Evolutionary conservation across 305 asterid species (phyloP), one percentile per base, ranked within the genome.

Genomic region (Fraxinus latifolia): DNA sequence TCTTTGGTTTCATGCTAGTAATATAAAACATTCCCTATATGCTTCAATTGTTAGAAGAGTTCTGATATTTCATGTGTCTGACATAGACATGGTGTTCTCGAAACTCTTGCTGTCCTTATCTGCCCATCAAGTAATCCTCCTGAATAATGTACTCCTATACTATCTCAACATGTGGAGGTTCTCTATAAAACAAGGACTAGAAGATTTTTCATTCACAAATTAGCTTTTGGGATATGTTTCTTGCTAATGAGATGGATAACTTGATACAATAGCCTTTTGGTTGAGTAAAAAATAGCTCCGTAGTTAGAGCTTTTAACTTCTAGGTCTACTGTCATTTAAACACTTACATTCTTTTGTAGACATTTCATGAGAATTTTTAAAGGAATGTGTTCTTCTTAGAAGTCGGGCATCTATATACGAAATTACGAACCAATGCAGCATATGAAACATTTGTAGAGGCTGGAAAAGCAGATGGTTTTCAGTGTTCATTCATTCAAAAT

Each of bases 401-500:
- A 71, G 6, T 71, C 32, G 25, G 47, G 37, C 47, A n/a, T 36
- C 76, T 70, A 19, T 32, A 32, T 32, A 71, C 23, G 8, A 71
- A 32, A 29, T 29, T 29, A 29, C 32, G 32, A 29, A 29, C 76
- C 76, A 15, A 32, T 14, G 76, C 44, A 71, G 76, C 76, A 32
- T 71, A 33, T 33, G 76, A 7, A 32, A 72, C 17, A 33, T 72
- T 72, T 70, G 34, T 14, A 32, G 75, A 70, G 12, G 75, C 23
- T 15, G 25, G 75, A 70, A 70, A 17, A 31, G 21, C 76, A 15
- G 44, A 71, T 37, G 3, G 47, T n/a, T 12, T 77, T 77, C 70
- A 68, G 62, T 77, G 80, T 77, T 53, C 23, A 7, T 77, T 60
- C 80, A 77, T 77, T 77, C 50, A 19, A 25, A 50, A 15, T 47